Evolutionary conservation across 345 rosid genomes (phyloP), one percentile per base, ranked within the genome.

Genomic region (Dipteronia dyeriana): DNA sequence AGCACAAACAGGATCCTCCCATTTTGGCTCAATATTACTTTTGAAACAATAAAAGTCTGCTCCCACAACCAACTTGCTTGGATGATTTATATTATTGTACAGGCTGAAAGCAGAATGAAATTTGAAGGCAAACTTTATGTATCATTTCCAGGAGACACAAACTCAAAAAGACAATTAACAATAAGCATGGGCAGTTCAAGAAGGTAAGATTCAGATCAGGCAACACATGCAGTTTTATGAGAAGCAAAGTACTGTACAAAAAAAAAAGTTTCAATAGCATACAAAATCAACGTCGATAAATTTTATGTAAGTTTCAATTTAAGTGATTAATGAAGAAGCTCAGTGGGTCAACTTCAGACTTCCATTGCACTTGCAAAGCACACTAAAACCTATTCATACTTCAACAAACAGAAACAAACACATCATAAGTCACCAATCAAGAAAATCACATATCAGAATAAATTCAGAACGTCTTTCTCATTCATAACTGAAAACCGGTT

Each of bases 1-100:
- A 26, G 95, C 92, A 81, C 98, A 96, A 29, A 94, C 87, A 60
- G 98, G 99, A 78, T 94, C 98, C 86, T 96, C 98, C 98, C 98
- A 94, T 72, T 94, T 96, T 17, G 99, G 98, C 76, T 96, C 94
- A 20, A 94, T 92, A 11, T 89, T 88, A 81, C 89, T 4, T 56
- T 96, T 96, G 95, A 96, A 96, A 85, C 99, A 96, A 79, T 94
- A 85, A 14, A 94, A 89, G 71, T 91, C 97, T 19, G 94, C 90
- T 75, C 91, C 89, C 0, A 0, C 60, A 23, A 83, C 76, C 81
- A 96, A 85, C 82, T 89, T 94, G 80, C 97, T 88, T 11, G 99
- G 98, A 71, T 78, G 89, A 79, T 77, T 76, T 56, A 94, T 81
- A 80, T 89, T 94, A 76, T 96, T 96, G 90, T 87, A 92, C 71